Percentiles rank a stretch among this genome's conserved stretches.
Conservation (phyloP, 177 flowering plant genomes). For the Vitis hybrid region DNA sequence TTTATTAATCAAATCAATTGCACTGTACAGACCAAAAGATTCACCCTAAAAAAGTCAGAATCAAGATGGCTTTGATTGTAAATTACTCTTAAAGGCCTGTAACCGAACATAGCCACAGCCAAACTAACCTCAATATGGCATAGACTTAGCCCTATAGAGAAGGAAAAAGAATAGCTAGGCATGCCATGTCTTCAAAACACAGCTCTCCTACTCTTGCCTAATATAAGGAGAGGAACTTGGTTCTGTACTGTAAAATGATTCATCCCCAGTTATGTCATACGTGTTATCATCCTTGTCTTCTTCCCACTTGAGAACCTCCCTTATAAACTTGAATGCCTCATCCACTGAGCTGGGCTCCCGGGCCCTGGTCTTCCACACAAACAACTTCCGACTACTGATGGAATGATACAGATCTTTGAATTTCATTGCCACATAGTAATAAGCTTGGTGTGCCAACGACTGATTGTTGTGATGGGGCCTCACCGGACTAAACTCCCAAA, state of each 20-base stretch:
- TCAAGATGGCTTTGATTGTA: too few species aligned
- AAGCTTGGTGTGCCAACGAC: slow-evolving; percentile 87
- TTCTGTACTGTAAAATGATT: slow-evolving; percentile 86
- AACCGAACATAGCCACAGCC: too few species aligned
- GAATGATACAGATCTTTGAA: slow-evolving; percentile 91
- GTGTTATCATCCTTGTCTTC: slow-evolving; percentile 83
- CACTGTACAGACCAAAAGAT: too few species aligned
- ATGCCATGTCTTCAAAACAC: too few species aligned
- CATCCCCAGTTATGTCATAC: slow-evolving; percentile 58
- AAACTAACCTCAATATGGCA: too few species aligned
- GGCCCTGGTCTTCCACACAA: slow-evolving; percentile 85
- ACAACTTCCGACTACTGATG: slow-evolving; percentile 68
- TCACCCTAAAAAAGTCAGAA: too few species aligned
- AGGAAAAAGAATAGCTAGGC: too few species aligned
- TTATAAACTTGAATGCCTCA: slow-evolving; percentile 84
- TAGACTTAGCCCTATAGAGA: too few species aligned
- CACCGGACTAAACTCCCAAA: slow-evolving; percentile 82
- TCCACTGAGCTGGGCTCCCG: slow-evolving; percentile 75
- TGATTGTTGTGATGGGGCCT: slow-evolving; percentile 66
- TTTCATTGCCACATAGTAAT: slow-evolving; percentile 90
- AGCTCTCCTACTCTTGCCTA: slow-evolving; percentile 36
- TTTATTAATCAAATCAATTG: too few species aligned
- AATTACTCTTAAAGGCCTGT: too few species aligned
- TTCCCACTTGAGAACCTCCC: slow-evolving; percentile 96
- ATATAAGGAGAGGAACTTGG: slow-evolving; percentile 81